Evolutionary conservation across 2,329 filamentous ascomycete species (phyloP), one percentile per base, ranked within the genome.

Genomic region (Akanthomyces lecanii): DNA sequence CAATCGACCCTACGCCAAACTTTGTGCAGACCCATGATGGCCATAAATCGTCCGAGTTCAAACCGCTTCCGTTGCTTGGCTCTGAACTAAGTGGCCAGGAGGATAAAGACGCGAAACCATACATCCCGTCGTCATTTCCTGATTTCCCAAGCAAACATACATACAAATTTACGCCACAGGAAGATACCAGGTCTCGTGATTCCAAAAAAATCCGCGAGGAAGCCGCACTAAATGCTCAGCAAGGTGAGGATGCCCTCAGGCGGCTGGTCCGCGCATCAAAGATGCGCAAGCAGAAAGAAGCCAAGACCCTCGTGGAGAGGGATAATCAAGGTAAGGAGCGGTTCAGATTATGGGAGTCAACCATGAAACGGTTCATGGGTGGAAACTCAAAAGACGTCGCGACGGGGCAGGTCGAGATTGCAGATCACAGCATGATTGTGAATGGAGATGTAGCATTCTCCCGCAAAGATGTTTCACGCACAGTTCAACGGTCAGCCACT

Each of bases 401-500:
- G 38, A 72, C 73, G 16, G 76, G 76, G 33, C 71, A 77, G 48
- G 72, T 77, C 21, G 84, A 87, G 66, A 84, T 83, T 68, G 83
- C 84, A 2, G 85, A 88, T 64, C 81, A 85, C 67, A 87, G 84
- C 69, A 86, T 87, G 77, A 85, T 88, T 71, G 85, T 88, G 40
- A 86, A 88, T 66, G 79, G 83, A 2, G 82, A 85, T 30, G 77
- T 76, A 59, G 72, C 74, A 11, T 84, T 82, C 65, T 76, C 80
- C 50, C 81, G 85, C 47, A 82, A 82, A 65, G 82, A 85, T 65
- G 71, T 83, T 11, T 79, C 81, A 4, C 78, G 81, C 36, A 69
- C 75, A n/a, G 78, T 77, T 10, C 79, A 79, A 65, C 77, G 80
- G 63, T 68, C 72, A 14, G 65, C 66, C 14, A n/a, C 58, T 4